These are phyloP conservation scores for Raffaelea ambrosiae DNA, from an alignment of 2,329 filamentous ascomycete genomes.

Conservation along the genomic window DNA sequence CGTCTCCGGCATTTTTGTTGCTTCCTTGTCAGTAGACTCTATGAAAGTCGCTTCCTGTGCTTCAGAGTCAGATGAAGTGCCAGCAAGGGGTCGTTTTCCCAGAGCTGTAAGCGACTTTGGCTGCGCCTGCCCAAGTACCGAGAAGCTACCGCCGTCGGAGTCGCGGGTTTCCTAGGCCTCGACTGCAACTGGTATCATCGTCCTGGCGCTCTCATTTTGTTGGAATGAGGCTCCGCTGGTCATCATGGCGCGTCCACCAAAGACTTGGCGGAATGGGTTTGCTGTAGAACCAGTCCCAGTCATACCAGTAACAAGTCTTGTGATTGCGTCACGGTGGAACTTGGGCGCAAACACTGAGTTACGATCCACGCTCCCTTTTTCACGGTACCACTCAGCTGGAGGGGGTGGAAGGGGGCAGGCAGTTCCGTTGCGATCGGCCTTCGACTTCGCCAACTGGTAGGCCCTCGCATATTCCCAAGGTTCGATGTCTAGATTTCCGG, in stretches of 20 bases:
- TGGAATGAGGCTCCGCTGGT: too few species aligned
- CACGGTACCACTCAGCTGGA: conserved; percentile 3
- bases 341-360: neutral
- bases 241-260: too few species aligned
- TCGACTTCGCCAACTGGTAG: conserved; percentile 12
- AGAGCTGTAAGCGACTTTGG: too few species aligned
- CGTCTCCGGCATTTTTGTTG: neutral
- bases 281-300: neutral
- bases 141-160: neutral
- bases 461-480: conserved; percentile 10
- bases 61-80: neutral
- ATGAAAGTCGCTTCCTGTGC: neutral
- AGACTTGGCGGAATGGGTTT: too few species aligned
- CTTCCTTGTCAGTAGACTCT: neutral
- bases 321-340: neutral
- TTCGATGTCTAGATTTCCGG: neutral
- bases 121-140: too few species aligned
- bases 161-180: conserved; percentile 3
- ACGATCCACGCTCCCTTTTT: neutral
- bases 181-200: neutral
- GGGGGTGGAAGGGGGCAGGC: conserved; percentile 7
- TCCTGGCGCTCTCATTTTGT: neutral
- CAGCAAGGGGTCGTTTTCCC: neutral
- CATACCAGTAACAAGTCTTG: neutral
- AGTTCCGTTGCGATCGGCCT: conserved; percentile 8